Percentiles rank a stretch among this genome's conserved stretches.
phyloP scores from a whole-genome alignment of 768 basidiomycete genomes.

The Cystobasidium tubakii region DNA sequence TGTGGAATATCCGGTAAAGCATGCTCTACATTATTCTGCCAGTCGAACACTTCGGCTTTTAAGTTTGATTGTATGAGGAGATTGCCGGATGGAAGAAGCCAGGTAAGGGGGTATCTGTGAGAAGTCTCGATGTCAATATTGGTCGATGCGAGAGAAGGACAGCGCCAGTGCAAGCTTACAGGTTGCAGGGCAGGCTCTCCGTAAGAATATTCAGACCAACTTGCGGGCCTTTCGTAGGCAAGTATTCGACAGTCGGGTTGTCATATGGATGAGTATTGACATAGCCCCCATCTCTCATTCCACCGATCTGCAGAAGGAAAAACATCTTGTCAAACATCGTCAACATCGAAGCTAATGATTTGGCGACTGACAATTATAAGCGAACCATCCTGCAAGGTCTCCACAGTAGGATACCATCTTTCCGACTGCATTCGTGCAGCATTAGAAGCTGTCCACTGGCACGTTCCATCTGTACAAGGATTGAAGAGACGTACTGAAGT shows the following conservation, averaged over 20 bases:
- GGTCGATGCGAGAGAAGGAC: too few relatives aligned
- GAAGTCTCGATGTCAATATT: neutral
- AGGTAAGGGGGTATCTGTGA: slow-evolving; percentile 59
- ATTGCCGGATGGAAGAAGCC: slow-evolving; percentile 57
- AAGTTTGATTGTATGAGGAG: slow-evolving; percentile 49
- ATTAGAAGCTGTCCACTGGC: slow-evolving; percentile 50
- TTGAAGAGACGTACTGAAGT: slow-evolving; percentile 74
- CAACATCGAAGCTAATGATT: neutral
- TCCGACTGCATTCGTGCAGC: slow-evolving; percentile 37
- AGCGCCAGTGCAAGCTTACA: neutral
- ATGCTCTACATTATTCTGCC: slow-evolving; percentile 44
- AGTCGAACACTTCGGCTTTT: slow-evolving; percentile 53
- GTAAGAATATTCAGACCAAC: slow-evolving; percentile 57
- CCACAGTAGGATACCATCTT: slow-evolving; percentile 78
- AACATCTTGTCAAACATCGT: neutral
- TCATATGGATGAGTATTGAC: slow-evolving; percentile 64
- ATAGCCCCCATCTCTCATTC: slow-evolving; percentile 60
- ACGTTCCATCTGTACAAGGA: slow-evolving; percentile 65
- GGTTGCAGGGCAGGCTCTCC: slow-evolving; percentile 58
- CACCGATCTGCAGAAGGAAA: slow-evolving; percentile 43
- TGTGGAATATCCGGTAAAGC: slow-evolving; percentile 54
- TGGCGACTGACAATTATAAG: slow-evolving; percentile 55
- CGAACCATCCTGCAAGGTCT: slow-evolving; percentile 62
- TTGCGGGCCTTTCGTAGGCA: slow-evolving; percentile 51
- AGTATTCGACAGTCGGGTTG: slow-evolving; percentile 59